Percentiles rank a stretch among this genome's conserved stretches.
phyloP scores from a whole-genome alignment of 768 basidiomycete species.

The Agaricus blazei region DNA sequence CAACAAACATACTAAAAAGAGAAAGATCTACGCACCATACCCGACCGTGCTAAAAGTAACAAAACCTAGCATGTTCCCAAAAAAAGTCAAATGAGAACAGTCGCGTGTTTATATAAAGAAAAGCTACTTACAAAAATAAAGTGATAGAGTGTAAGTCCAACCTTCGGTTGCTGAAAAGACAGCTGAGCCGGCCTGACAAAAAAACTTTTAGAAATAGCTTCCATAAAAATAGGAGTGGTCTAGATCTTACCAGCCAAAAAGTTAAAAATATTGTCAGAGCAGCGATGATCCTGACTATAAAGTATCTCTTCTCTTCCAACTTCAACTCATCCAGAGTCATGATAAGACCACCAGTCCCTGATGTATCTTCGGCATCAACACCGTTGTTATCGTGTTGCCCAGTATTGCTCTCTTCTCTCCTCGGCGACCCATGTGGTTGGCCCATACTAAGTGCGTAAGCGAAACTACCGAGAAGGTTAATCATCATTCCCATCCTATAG shows the following conservation, averaged over 20 bases:
- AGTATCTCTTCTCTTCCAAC: constrained; percentile 49
- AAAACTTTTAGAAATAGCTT: not conserved
- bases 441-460: constrained; percentile 33
- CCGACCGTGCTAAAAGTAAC: constrained; percentile 72
- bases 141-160: constrained; percentile 57
- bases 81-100: not conserved
- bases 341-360: constrained; percentile 16
- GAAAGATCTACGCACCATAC: constrained; percentile 33
- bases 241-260: constrained; percentile 67
- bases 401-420: not conserved
- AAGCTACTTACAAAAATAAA: constrained; percentile 64
- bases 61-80: constrained; percentile 42
- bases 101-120: not conserved
- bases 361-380: constrained; percentile 8
- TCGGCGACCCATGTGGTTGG: not conserved
- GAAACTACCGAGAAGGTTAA: constrained; percentile 47
- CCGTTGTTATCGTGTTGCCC: not conserved
- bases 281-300: constrained; percentile 48
- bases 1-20: not conserved
- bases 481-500: constrained; percentile 54
- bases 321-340: not conserved
- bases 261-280: constrained; percentile 58
- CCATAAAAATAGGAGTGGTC: not conserved
- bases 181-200: constrained; percentile 51
- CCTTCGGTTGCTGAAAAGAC: constrained; percentile 67